phyloP scores from a whole-genome alignment of 805 yeast genomes.

The Nakazawaea anatomiae region DNA sequence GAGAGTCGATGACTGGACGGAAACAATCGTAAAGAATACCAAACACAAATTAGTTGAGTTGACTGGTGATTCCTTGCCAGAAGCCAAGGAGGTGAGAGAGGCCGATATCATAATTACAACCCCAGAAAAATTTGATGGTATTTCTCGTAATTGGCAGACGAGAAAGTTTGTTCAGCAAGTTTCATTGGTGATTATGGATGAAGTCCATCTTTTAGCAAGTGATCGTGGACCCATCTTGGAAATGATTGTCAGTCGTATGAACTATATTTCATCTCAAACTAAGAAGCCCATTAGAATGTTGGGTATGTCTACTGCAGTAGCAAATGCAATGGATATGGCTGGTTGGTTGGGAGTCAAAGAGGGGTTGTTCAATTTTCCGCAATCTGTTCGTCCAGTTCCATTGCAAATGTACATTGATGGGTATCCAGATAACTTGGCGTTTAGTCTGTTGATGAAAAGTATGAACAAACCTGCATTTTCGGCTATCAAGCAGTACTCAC shows the following conservation, averaged over 20 bases:
- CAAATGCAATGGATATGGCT: conserved; percentile 82
- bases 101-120: conserved; percentile 79
- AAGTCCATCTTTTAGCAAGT: conserved; percentile 76
- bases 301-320: conserved; percentile 83
- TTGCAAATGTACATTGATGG: conserved; percentile 85
- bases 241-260: conserved; percentile 87
- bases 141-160: conserved; percentile 80
- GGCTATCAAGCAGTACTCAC: conserved; percentile 91
- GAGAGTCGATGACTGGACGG: conserved; percentile 76
- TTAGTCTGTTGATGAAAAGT: conserved; percentile 79
- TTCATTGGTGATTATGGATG: conserved; percentile 78
- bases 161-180: conserved; percentile 70
- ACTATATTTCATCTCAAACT: conserved; percentile 57
- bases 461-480: conserved; percentile 88
- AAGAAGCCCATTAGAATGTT: conserved; percentile 56
- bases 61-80: conserved; percentile 81
- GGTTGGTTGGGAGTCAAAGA: conserved; percentile 74
- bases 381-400: conserved; percentile 81
- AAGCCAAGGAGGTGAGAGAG: conserved; percentile 53
- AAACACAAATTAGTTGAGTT: conserved; percentile 58
- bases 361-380: conserved; percentile 76
- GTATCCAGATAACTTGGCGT: conserved; percentile 74
- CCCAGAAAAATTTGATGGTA: conserved; percentile 85
- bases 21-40: conserved; percentile 42
- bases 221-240: conserved; percentile 85